Percentiles rank a stretch among this genome's conserved stretches.
phyloP scores from a whole-genome alignment of 352 stramenopile species.

The Pythium brachiatum region DNA sequence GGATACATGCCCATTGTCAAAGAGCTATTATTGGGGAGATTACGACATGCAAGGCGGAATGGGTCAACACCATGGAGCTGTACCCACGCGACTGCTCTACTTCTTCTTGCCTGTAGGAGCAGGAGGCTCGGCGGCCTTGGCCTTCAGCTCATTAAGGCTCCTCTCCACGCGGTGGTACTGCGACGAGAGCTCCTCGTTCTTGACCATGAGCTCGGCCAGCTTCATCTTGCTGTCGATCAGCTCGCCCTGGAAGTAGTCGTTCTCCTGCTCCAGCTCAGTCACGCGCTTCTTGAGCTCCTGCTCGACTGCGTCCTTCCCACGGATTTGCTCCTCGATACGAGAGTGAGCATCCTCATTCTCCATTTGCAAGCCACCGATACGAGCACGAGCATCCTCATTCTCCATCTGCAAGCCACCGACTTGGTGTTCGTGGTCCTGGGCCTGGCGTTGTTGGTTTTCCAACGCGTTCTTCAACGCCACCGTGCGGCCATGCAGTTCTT shows the following conservation, averaged over 20 bases:
- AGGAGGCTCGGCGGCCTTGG: slow-evolving; percentile 39
- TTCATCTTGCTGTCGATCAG: slow-evolving; percentile 86
- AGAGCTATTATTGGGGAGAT: slow-evolving; percentile 2
- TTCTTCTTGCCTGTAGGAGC: slow-evolving; percentile 50
- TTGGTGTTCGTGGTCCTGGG: slow-evolving; percentile 45
- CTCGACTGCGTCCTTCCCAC: slow-evolving; percentile 35
- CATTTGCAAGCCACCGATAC: slow-evolving; percentile 40
- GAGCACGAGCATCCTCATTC: slow-evolving; percentile 49
- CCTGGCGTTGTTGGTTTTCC: slow-evolving; percentile 37
- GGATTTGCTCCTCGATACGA: slow-evolving; percentile 37
- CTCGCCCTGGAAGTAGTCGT: slow-evolving; percentile 81
- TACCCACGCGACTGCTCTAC: slow-evolving; percentile 9
- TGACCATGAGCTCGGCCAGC: slow-evolving; percentile 65
- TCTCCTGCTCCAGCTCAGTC: slow-evolving; percentile 60
- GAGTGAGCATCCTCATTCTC: slow-evolving; percentile 49
- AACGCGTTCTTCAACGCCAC: slow-evolving; percentile 41
- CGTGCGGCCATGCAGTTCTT: slow-evolving; percentile 44
- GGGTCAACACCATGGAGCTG: not conserved
- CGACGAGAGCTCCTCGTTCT: slow-evolving; percentile 64
- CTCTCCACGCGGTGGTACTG: slow-evolving; percentile 71
- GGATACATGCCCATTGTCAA: slow-evolving; percentile 9
- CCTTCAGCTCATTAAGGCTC: slow-evolving; percentile 46
- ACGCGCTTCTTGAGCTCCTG: slow-evolving; percentile 38
- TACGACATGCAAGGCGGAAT: slow-evolving; percentile 5
- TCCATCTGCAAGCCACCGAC: slow-evolving; percentile 40